Evolutionary conservation across 257 asterid genomes (phyloP).

Genomic region (Fraxinus pennsylvanica): DNA sequence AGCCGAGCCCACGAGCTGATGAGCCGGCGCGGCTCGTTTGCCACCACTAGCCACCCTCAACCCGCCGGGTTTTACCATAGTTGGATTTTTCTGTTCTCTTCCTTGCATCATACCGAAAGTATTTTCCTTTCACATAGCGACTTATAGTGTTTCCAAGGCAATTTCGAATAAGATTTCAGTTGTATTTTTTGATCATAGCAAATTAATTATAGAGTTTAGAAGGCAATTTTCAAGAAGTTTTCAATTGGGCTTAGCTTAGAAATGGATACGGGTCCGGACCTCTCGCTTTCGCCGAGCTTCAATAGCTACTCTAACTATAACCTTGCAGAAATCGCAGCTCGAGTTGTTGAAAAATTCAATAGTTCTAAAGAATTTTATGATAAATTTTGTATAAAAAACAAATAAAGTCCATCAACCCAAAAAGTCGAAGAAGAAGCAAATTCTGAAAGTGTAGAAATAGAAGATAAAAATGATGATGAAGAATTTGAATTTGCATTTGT

Average conservation of each 20-base stretch:
- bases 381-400: constrained; percentile 32
- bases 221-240: background rate
- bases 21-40: too few species aligned
- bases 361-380: constrained; percentile 30
- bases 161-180: background rate
- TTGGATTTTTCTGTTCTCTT: background rate
- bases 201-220: background rate
- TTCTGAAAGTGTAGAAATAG: background rate
- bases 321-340: constrained; percentile 36
- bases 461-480: constrained; percentile 15
- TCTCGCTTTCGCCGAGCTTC: constrained; percentile 33
- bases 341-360: constrained; percentile 35
- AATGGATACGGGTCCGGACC: constrained; percentile 23
- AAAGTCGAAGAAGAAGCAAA: background rate
- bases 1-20: too few species aligned
- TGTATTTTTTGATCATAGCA: background rate
- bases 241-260: background rate
- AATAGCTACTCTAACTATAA: constrained; percentile 24
- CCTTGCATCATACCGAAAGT: background rate
- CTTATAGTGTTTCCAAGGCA: background rate
- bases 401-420: background rate
- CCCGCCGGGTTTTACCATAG: background rate
- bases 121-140: background rate
- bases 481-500: constrained; percentile 40
- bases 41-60: too few species aligned